Evolutionary conservation across 306 rosid genomes (phyloP).

Genomic region (Quercus parvula): DNA sequence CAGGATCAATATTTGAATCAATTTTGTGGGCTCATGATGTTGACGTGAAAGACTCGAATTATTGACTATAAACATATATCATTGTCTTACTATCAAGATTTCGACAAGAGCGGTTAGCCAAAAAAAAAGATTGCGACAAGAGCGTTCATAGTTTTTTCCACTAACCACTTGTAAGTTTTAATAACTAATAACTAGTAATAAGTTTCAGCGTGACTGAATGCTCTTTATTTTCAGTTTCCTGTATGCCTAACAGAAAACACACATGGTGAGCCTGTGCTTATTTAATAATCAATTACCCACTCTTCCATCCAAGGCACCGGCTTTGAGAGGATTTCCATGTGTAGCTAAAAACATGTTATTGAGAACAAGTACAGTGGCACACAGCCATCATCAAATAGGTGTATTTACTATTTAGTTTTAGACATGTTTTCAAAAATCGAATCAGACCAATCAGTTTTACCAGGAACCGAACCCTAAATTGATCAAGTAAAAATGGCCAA

Average conservation of each 20-base stretch:
- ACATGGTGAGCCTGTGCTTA: not conserved
- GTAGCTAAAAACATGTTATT: too few species aligned
- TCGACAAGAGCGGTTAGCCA: not conserved
- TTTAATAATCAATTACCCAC: not conserved
- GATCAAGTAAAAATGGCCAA: too few species aligned
- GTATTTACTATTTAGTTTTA: too few species aligned
- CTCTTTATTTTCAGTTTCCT: not conserved
- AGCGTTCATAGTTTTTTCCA: constrained; percentile 13
- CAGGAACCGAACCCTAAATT: too few species aligned
- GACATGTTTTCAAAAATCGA: too few species aligned
- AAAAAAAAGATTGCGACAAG: not conserved
- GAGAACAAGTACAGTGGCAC: too few species aligned
- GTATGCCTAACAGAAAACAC: not conserved
- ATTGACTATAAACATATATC: not conserved
- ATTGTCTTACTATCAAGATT: not conserved
- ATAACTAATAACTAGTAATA: not conserved
- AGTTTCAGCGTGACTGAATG: constrained; percentile 22
- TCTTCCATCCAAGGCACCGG: not conserved
- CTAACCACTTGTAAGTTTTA: not conserved
- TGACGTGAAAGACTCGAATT: constrained; percentile 1
- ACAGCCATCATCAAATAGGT: too few species aligned
- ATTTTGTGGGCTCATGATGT: not conserved
- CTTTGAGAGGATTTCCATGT: not conserved
- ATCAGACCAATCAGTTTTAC: too few species aligned
- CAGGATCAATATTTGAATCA: not conserved